Conservation (phyloP, 805 yeast species). For the Candida oleophila region DNA sequence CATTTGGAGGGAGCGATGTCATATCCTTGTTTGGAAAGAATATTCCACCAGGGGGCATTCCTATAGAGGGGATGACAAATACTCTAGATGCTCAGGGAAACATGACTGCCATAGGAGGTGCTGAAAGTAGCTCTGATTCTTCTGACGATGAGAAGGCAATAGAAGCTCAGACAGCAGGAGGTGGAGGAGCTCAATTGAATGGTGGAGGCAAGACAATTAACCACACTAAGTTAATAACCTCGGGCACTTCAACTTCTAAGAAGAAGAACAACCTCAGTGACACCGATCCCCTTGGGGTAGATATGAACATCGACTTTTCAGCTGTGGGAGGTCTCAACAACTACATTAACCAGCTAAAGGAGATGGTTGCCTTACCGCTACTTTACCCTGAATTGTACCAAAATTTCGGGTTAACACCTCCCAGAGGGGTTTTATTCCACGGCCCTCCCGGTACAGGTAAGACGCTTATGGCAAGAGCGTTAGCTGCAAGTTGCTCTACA, state of each 20-base stretch:
- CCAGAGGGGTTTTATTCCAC: constrained; percentile 94
- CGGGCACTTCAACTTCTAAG: constrained; percentile 36
- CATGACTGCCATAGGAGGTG: constrained; percentile 34
- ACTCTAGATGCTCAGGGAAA: constrained; percentile 10
- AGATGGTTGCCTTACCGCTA: constrained; percentile 93
- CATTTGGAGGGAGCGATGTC: constrained; percentile 96
- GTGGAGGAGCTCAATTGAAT: constrained; percentile 34
- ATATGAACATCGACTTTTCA: constrained; percentile 78
- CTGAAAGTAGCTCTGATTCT: constrained; percentile 53
- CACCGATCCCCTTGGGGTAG: constrained; percentile 89
- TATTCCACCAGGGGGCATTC: constrained; percentile 50
- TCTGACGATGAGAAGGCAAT: constrained; percentile 62
- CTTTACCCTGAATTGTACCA: constrained; percentile 92
- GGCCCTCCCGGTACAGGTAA: constrained; percentile 99
- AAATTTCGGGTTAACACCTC: constrained; percentile 88
- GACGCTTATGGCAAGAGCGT: constrained; percentile 94
- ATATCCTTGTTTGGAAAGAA: constrained; percentile 76
- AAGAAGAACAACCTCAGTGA: constrained; percentile 70
- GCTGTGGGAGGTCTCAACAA: constrained; percentile 90
- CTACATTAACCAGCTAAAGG: constrained; percentile 89
- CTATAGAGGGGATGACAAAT: constrained; percentile 33
- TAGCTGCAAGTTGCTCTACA: constrained; percentile 92
- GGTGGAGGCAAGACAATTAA: constrained; percentile 13
- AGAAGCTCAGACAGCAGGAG: constrained; percentile 38
- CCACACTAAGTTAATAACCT: constrained; percentile 31